Evolutionary conservation across 1,284 basidiomycete species (phyloP), one percentile per base, ranked within the genome.

Genomic region (Austropuccinia psidii): DNA sequence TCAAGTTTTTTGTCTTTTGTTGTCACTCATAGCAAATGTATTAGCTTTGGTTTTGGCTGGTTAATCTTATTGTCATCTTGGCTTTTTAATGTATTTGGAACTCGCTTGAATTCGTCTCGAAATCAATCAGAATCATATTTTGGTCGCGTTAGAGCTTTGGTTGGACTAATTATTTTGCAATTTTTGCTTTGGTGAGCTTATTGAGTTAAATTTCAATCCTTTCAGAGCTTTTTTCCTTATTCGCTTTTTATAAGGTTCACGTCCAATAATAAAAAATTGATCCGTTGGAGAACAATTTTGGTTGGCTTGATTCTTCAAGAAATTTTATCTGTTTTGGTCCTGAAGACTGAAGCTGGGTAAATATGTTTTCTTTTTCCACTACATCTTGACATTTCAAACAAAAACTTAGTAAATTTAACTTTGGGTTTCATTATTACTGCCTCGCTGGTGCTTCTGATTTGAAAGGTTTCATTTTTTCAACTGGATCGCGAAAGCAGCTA

Each of bases 271-370:
- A 64, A 41, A 35, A 65, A 27, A 5, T 17, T 65, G 54, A 61
- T 74, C 37, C 41, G 50, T 31, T 68, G 73, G 58, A 68, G 62
- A 27, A 65, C 90, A 11, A 86, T 92, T 76, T 87, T 92, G 74
- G 87, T 91, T 57, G 91, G 91, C 17, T 83, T 93, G n/a, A 87
- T 91, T 81, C 79, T 88, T 61, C 91, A 93, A 79, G 90, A 93
- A 81, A 86, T 83, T 17, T 86, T 93, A 70, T 91, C 90, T 1
- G 84, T 93, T 68, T 91, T 93, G 79, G 91, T 93, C 49, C 85
- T 93, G 77, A 91, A 91, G 82, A 86, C 87, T 19, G 82, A 82
- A 62, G 90, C 90, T 54, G 91, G 69, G 69, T 64, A 73, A 54
- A 24, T 29, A 37, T 2, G 9, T 6, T 29, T 29, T 21, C 50